Conservation (phyloP, 192 early-diverging fungal genomes). For the Coemansia biformis region DNA sequence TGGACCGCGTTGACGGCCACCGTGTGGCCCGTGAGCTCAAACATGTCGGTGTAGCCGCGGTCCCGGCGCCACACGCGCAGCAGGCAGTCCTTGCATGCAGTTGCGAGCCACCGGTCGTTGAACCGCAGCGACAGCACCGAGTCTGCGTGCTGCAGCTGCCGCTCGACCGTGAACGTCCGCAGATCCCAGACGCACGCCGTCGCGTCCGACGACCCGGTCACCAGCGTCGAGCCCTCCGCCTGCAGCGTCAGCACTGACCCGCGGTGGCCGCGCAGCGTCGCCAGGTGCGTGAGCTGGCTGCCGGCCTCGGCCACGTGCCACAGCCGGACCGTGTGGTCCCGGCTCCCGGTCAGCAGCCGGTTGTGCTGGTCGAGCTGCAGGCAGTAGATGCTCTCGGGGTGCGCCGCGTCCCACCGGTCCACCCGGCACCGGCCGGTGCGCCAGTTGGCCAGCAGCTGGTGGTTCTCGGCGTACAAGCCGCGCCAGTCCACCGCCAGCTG, state of each 20-base stretch:
- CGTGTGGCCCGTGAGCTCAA: slow-evolving; percentile 60
- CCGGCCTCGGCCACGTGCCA: slow-evolving; percentile 65
- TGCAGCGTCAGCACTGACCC: slow-evolving; percentile 86
- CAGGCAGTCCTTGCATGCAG: slow-evolving; percentile 78
- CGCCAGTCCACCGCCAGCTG: slow-evolving; percentile 74
- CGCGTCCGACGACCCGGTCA: slow-evolving; percentile 68
- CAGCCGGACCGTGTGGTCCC: slow-evolving; percentile 66
- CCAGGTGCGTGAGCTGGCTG: slow-evolving; percentile 40
- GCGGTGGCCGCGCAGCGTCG: slow-evolving; percentile 64
- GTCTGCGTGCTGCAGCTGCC: slow-evolving; percentile 56
- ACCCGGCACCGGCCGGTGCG: slow-evolving; percentile 53
- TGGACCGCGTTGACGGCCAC: slow-evolving; percentile 84
- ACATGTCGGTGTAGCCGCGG: slow-evolving; percentile 43
- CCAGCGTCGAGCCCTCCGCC: slow-evolving; percentile 58
- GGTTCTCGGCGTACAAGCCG: slow-evolving; percentile 62
- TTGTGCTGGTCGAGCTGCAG: slow-evolving; percentile 68
- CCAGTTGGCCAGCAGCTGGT: slow-evolving; percentile 70
- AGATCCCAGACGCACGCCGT: slow-evolving; percentile 70
- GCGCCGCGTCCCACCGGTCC: slow-evolving; percentile 61
- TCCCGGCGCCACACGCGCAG: slow-evolving; percentile 76
- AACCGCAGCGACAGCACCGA: slow-evolving; percentile 76
- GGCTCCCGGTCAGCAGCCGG: slow-evolving; percentile 63
- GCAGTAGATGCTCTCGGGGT: slow-evolving; percentile 82
- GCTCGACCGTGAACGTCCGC: slow-evolving; percentile 47
- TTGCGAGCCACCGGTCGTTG: slow-evolving; percentile 65